phyloP scores from a whole-genome alignment of 108 stramenopile genomes.

The Cyclostephanos invisitatus region DNA sequence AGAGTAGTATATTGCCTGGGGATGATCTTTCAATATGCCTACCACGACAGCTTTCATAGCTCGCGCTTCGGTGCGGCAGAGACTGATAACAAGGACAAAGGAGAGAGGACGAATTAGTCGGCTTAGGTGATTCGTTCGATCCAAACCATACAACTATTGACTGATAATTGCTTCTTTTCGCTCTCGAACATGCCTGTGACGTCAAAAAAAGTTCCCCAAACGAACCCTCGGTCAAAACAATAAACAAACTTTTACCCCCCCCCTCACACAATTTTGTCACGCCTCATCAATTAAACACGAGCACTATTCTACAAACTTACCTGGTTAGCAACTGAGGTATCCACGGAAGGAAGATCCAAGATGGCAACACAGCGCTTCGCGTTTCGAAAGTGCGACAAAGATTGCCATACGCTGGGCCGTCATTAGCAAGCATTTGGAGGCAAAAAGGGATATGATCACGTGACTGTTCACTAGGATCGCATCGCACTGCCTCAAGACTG shows the following conservation, averaged over 20 bases:
- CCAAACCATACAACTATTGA: no score
- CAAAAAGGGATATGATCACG: slow-evolving; percentile 87
- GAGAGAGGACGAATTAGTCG: no score
- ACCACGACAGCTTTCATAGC: slow-evolving; percentile 67
- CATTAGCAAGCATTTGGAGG: slow-evolving; percentile 86
- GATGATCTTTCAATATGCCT: slow-evolving; percentile 69
- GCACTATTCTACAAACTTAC: no score
- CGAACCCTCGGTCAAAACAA: no score
- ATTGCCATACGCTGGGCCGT: slow-evolving; percentile 72
- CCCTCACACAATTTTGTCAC: no score
- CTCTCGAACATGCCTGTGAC: no score
- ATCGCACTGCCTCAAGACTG: slow-evolving; percentile 79
- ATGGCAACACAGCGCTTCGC: slow-evolving; percentile 67
- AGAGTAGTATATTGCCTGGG: slow-evolving; percentile 85
- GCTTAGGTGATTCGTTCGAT: no score
- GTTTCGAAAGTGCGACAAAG: slow-evolving; percentile 79
- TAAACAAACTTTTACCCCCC: no score
- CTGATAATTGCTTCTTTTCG: no score
- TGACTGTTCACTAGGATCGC: slow-evolving; percentile 73
- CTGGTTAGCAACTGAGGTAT: slow-evolving; percentile 83
- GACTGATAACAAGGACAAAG: slow-evolving; percentile 24
- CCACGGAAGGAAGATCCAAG: slow-evolving; percentile 96
- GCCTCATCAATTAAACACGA: no score
- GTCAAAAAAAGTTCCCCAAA: no score
- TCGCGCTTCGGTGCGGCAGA: slow-evolving; percentile 73